Base-by-base conservation (phyloP, 2,329 filamentous ascomycete genomes). In the Verticillium longisporum region DNA sequence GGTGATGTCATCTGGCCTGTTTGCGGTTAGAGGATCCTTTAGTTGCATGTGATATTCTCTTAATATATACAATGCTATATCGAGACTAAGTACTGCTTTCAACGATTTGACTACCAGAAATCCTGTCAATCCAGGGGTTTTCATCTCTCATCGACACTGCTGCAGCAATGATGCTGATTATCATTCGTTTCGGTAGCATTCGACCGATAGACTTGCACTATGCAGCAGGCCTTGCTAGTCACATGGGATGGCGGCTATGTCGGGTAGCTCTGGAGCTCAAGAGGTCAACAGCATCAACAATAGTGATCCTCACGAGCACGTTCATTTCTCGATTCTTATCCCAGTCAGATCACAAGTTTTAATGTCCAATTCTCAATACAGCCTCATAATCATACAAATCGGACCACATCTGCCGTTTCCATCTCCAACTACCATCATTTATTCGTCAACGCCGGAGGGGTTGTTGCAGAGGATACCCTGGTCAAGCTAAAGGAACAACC, bases 401-500 rank as follows among this genome's bases (percentile, higher is more conserved):
- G 9, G 11, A 26, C 26, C 26, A 26, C 45, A 3, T n/a, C 45
- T 50, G 45, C 18, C 5, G 11, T 6, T 21, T 3, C 18, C 45
- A 6, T 18, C n/a, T 21, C 9, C 18, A 26, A 21, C 7, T 11
- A 26, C 45, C 18, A 21, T 50, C 45, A 26, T 18, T 26, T 50
- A 26, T 21, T 26, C 18, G n/a, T 67, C 70, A 60, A 74, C 67
- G 61, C 72, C 66, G 37, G 73, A 58, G 34, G 74, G 65, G 36
- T 70, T 67, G 65, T 73, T 67, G 71, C 75, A 73, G 56, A 78
- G 66, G 50, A 77, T 62, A 10, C 69, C 70, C 64, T 75, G 72
- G 15, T 70, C 68, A 62, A 76, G 66, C 64, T 65, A 13, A n/a
- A 26, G n/a, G 9, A 26, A 21, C 1, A 50, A 13, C 18, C n/a